These are phyloP conservation scores for Mucor circinelloides DNA, from an alignment of 371 early-diverging fungal genomes.

Conservation along the genomic window DNA sequence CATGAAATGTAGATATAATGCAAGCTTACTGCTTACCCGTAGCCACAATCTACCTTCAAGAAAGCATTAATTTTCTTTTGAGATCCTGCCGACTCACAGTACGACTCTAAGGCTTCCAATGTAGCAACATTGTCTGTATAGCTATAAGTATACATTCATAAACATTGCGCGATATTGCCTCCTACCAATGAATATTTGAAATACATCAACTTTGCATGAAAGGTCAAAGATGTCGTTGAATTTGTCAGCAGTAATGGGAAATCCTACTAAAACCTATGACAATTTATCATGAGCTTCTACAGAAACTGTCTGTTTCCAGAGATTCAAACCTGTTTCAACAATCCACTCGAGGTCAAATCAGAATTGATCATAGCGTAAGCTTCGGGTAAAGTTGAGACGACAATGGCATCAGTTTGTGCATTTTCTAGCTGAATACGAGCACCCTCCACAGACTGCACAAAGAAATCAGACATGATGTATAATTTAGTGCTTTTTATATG, in stretches of 20 bases:
- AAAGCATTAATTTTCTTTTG: constrained; percentile 28
- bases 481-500: neutral
- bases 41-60: constrained; percentile 48
- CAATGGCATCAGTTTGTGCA: constrained; percentile 42
- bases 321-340: constrained; percentile 33
- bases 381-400: constrained; percentile 50
- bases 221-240: constrained; percentile 32
- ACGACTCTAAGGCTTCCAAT: constrained; percentile 40
- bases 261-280: constrained; percentile 34
- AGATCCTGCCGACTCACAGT: constrained; percentile 8
- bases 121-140: constrained; percentile 34
- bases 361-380: constrained; percentile 39
- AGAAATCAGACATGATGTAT: neutral
- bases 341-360: constrained; percentile 18
- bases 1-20: neutral
- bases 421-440: constrained; percentile 38
- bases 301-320: neutral
- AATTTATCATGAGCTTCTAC: neutral
- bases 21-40: constrained; percentile 28
- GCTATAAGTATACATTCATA: neutral
- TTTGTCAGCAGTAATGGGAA: constrained; percentile 47
- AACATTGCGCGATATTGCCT: neutral
- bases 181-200: constrained; percentile 45
- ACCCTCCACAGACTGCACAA: constrained; percentile 39
- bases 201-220: constrained; percentile 23